These are phyloP conservation scores for Cinnamomum chago DNA, from an alignment of 164 flowering plant species.

Conservation along the genomic window DNA sequence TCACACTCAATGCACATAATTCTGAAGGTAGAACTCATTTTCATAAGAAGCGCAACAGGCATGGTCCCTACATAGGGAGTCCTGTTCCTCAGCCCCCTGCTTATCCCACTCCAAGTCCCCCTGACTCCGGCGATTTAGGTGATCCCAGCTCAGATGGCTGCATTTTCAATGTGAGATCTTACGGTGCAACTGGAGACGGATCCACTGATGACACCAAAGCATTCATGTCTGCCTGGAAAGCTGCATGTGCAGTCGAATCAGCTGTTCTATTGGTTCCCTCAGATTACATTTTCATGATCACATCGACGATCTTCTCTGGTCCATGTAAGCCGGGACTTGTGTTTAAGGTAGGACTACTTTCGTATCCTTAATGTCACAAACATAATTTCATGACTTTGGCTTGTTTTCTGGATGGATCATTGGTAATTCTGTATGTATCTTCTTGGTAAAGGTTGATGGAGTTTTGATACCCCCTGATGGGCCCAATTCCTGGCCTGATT, in stretches of 20 bases:
- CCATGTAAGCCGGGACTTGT: constrained; percentile 85
- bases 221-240: constrained; percentile 80
- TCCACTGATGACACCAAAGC: constrained; percentile 75
- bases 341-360: constrained; percentile 50
- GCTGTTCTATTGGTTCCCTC: constrained; percentile 59
- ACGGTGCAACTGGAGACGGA: constrained; percentile 88
- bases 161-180: constrained; percentile 65
- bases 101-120: constrained; percentile 19
- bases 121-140: constrained; percentile 32
- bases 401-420: background rate
- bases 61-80: constrained; percentile 1
- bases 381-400: background rate
- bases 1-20: constrained; percentile 20
- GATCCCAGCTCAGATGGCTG: constrained; percentile 22
- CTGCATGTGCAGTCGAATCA: constrained; percentile 70
- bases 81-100: constrained; percentile 20
- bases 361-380: background rate
- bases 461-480: constrained; percentile 82
- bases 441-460: constrained; percentile 64
- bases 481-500: constrained; percentile 82
- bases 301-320: constrained; percentile 83
- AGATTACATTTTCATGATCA: constrained; percentile 47
- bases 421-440: constrained; percentile 1
- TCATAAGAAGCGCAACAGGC: constrained; percentile 37
- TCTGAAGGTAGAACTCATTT: constrained; percentile 54